phyloP scores from a whole-genome alignment of 2,329 filamentous ascomycete genomes.

The Hymenoscyphus fructigenus region DNA sequence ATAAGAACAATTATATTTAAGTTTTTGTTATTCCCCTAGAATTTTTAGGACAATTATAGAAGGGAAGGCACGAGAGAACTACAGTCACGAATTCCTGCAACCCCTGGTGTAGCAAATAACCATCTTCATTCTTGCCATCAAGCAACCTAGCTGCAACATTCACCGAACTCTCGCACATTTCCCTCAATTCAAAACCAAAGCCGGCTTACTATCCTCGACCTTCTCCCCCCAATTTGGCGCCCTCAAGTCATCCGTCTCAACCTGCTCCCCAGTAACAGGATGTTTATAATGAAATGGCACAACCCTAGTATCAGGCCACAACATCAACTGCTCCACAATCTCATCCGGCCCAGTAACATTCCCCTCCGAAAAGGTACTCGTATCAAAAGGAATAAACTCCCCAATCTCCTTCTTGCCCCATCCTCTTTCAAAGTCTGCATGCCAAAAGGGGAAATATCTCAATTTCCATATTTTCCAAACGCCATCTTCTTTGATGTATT shows the following conservation, averaged over 20 bases:
- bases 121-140: neutral
- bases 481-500: constrained; percentile 56
- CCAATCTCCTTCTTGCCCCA: constrained; percentile 51
- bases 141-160: neutral
- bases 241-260: constrained; percentile 12
- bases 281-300: constrained; percentile 16
- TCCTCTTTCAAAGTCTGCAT: constrained; percentile 51
- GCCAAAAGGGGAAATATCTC: constrained; percentile 59
- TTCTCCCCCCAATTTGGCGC: constrained; percentile 3
- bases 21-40: too few species aligned
- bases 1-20: too few species aligned
- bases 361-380: constrained; percentile 44
- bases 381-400: constrained; percentile 53
- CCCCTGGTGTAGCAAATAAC: too few species aligned
- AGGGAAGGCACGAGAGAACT: too few species aligned
- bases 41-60: too few species aligned
- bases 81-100: too few species aligned
- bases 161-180: neutral
- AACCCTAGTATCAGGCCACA: constrained; percentile 54
- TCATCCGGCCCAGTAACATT: constrained; percentile 51
- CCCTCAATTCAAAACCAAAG: constrained; percentile 6
- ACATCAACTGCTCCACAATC: constrained; percentile 52
- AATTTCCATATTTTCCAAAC: constrained; percentile 55
- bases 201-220: constrained; percentile 11
- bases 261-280: constrained; percentile 11